Conservation (phyloP, 2,329 filamentous ascomycete species). For the Paraphaeosphaeria sporulosa region DNA sequence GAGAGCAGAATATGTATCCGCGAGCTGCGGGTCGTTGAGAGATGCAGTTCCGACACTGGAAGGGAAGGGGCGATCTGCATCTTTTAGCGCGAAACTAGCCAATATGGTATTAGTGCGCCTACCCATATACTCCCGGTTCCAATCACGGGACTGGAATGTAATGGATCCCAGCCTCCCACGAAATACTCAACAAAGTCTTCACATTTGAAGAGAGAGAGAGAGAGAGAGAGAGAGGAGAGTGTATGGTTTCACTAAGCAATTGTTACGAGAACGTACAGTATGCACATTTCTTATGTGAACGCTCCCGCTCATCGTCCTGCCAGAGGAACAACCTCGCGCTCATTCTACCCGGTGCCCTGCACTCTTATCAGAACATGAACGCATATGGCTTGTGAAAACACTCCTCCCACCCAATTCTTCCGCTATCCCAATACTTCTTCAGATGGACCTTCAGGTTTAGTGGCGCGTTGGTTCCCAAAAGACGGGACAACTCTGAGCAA, state of each 20-base stretch:
- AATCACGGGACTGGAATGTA: background rate
- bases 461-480: conserved; percentile 30
- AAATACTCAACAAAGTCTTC: no score
- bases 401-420: conserved; percentile 34
- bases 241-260: no score
- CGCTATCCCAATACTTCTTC: conserved; percentile 34
- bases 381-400: conserved; percentile 38
- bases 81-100: background rate
- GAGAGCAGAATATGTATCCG: background rate
- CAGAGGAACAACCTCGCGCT: background rate
- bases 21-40: background rate
- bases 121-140: background rate
- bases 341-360: background rate
- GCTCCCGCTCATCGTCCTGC: no score
- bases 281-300: no score
- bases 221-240: no score
- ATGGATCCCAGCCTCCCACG: background rate
- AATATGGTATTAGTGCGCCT: background rate
- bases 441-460: conserved; percentile 32
- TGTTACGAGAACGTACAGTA: no score
- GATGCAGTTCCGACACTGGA: background rate
- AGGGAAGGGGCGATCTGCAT: background rate
- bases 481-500: conserved; percentile 25
- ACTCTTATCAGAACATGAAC: conserved; percentile 27
- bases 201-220: no score